Base-by-base conservation (phyloP, 1,284 basidiomycete genomes). In the Pterulicium gracile region DNA sequence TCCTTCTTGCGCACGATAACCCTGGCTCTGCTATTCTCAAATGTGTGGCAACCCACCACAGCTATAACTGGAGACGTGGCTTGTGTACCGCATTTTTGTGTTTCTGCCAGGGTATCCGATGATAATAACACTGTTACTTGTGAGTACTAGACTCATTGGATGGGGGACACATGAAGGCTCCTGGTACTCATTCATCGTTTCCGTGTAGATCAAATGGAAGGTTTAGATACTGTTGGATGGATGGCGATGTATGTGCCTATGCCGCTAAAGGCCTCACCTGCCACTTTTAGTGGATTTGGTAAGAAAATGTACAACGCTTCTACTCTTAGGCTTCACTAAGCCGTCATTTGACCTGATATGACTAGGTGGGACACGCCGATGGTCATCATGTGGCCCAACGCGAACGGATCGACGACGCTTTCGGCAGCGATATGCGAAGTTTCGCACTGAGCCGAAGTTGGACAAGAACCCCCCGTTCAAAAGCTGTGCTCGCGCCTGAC, bases 321-420 rank as follows among this genome's bases (percentile, higher is more conserved):
- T n/a, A n/a, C 27, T 32, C 27, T 32, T 32, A 32, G 27, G 7
- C 10, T n/a, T 32, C 27, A 32, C 27, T 32, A 32, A 10, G 27
- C 7, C 27, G 10, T 7, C 27, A 32, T n/a, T 10, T 32, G 10
- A n/a, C 7, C 27, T 32, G n/a, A 32, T 7, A 32, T 10, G 7
- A 32, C 27, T n/a, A 32, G 27, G 27, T 32, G 27, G 27, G 22
- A 56, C 52, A 56, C 69, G 1, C 65, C 63, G 45, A 68, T 69
- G 62, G 54, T 68, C 56, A 56, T 71, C 15, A 58, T 70, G 41
- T 68, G 70, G 67, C 69, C 73, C n/a, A 69, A 65, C 48, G 62
- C 67, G 13, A 69, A 75, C 51, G 64, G 66, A 15, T 63, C 61
- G 12, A 60, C 54, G 24, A 65, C 66, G 2, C 49, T 70, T 21